Base-by-base conservation (phyloP, 108 stramenopile species). In the Conticribra guillardii region DNA sequence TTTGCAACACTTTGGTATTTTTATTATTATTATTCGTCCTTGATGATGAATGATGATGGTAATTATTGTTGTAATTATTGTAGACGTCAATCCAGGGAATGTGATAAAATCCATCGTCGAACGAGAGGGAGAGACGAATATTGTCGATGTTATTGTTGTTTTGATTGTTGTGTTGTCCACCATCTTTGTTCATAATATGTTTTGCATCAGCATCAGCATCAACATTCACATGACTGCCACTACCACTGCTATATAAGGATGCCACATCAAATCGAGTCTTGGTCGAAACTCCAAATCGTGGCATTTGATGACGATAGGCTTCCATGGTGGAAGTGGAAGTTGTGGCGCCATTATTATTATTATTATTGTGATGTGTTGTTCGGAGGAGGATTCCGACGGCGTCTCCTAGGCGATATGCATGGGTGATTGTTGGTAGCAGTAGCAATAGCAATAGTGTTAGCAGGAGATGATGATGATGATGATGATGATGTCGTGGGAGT, bases 81-180 rank as follows among this genome's bases (percentile, higher is more conserved):
- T 71, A 71, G 0, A 79, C 59, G 45, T 71, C 77, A 37, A 67
- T 23, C 64, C 69, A 70, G 14, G 64, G 64, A n/a, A 71, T 79
- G 31, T 66, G 76, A 54, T 78, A 63, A 54, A 78, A 70, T 46
- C 76, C 76, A 7, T 64, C 69, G 33, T 78, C 76, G 31, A 78
- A 78, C 22, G 68, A 70, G 16, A 78, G 46, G 2, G 74, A 76
- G 1, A 76, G 14, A 28, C 74, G 60, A 15, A 76, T 22, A 15
- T 31, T 24, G 24, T 62, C 60, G 19, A 19, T 53, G 26, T 24
- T 32, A 22, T 62, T 26, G 22, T 45, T 33, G 2, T 57, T 16
- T 11, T 31, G 57, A 9, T 55, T 1, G 7, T 33, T 28, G 0
- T 30, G 48, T 4, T 51, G 44, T 49, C 48, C 5, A 0, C 30